A percentile compares a stretch with the other conserved stretches of the same genome.
These are phyloP conservation scores for Arthrocladium fulminans DNA, from an alignment of 2,329 filamentous ascomycete species.

Conservation along the genomic window DNA sequence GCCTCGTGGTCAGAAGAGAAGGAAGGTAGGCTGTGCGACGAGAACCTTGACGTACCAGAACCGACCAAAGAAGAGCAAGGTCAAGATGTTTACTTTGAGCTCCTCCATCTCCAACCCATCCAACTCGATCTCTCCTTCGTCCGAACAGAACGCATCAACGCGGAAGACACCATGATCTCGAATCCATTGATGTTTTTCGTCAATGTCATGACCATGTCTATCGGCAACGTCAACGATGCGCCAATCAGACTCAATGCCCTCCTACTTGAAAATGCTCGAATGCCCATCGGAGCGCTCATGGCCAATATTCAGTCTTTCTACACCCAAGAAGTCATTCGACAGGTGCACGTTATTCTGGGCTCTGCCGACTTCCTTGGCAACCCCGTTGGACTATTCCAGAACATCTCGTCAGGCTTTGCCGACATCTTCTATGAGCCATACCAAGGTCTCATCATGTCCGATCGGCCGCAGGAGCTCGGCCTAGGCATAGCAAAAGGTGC, in stretches of 20 bases:
- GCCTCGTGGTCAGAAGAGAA: constrained; percentile 78
- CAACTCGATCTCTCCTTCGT: constrained; percentile 96
- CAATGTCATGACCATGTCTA: constrained; percentile 98
- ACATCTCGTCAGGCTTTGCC: constrained; percentile 89
- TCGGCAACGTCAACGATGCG: constrained; percentile 97
- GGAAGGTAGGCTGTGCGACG: constrained; percentile 80
- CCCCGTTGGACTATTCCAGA: constrained; percentile 95
- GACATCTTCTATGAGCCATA: constrained; percentile 99
- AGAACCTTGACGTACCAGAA: constrained; percentile 83
- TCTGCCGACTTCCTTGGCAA: constrained; percentile 97
- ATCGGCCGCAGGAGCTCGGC: constrained; percentile 88
- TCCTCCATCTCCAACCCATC: constrained; percentile 95
- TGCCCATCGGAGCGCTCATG: constrained; percentile 74
- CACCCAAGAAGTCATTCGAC: constrained; percentile 88
- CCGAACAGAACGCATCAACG: constrained; percentile 90
- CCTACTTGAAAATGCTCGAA: constrained; percentile 87
- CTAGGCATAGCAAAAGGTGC: constrained; percentile 93
- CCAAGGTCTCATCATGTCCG: constrained; percentile 92
- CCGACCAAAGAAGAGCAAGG: constrained; percentile 74
- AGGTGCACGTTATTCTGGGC: constrained; percentile 93
- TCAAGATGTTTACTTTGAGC: constrained; percentile 95
- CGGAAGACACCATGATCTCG: constrained; percentile 80
- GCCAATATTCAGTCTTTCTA: constrained; percentile 90
- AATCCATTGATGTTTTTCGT: constrained; percentile 99
- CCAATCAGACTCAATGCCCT: constrained; percentile 88